Percentiles rank a stretch among this genome's conserved stretches.
phyloP scores from a whole-genome alignment of 1,284 basidiomycete genomes.

The Boletus austroedulis region DNA sequence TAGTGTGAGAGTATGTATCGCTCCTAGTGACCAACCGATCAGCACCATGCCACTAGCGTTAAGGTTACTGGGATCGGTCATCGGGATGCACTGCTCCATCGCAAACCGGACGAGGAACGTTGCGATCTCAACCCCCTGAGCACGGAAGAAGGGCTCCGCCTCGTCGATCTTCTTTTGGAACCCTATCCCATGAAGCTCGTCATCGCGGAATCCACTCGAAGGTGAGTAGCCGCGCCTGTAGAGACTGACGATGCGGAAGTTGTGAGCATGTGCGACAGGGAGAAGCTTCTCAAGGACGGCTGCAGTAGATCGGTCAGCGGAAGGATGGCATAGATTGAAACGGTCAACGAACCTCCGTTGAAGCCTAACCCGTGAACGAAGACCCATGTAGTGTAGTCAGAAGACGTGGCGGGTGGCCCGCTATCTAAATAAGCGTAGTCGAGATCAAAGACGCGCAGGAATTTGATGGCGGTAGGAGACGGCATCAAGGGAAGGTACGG shows the following conservation, averaged over 20 bases:
- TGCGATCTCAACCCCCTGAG: slow-evolving; percentile 26
- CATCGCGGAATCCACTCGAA: slow-evolving; percentile 23
- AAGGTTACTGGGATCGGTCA: background rate
- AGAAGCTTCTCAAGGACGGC: slow-evolving; percentile 21
- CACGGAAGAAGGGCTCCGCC: slow-evolving; percentile 17
- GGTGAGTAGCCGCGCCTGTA: slow-evolving; percentile 28
- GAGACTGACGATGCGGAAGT: slow-evolving; percentile 27
- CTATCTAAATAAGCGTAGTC: slow-evolving; percentile 26
- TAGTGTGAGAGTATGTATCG: slow-evolving; percentile 8
- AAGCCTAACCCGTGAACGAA: slow-evolving; percentile 25
- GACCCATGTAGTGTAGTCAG: slow-evolving; percentile 25
- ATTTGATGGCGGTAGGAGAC: slow-evolving; percentile 1
- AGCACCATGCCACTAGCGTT: slow-evolving; percentile 20
- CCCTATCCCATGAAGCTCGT: slow-evolving; percentile 16
- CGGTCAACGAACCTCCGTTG: slow-evolving; percentile 20
- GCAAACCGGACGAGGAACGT: slow-evolving; percentile 27
- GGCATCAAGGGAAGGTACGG: no score
- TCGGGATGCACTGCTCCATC: slow-evolving; percentile 20
- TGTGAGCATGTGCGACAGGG: slow-evolving; percentile 23
- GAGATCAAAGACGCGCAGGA: slow-evolving; percentile 16
- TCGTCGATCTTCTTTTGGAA: slow-evolving; percentile 17
- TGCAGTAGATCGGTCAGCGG: background rate
- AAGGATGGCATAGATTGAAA: background rate
- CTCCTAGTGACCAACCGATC: slow-evolving; percentile 29
- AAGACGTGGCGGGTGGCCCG: slow-evolving; percentile 17